Evolutionary conservation across 495 filamentous ascomycete genomes (phyloP), one percentile per base, ranked within the genome.

Genomic region (Talaromyces adpressus): DNA sequence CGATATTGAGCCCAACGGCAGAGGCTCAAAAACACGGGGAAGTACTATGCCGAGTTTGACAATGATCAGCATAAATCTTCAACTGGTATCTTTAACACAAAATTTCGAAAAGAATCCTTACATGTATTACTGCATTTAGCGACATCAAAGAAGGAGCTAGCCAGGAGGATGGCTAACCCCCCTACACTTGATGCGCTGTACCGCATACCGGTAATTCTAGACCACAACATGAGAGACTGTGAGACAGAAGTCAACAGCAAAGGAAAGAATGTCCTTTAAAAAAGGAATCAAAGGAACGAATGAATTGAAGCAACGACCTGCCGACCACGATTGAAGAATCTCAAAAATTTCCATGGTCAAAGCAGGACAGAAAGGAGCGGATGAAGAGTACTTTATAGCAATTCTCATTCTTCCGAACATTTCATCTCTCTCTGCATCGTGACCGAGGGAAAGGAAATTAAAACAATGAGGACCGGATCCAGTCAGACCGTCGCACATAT

Each of bases 1-100:
- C 25, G 74, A 81, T 62, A 89, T 83, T 23, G 80, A 72, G 27
- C 86, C 85, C 8, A 88, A 73, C 1, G 85, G 80, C 7, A 88
- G 74, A 47, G 82, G 78, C 25, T 76, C 64, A 56, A 79, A 78
- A 25, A 67, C 67, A 25, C 77, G 75, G 41, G 80, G 76, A 25
- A 76, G 62, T 36, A 79, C 74, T 77, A 25, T 34, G 12, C 22
- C 34, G 22, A 22, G n/a, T 18, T 32, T 20, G n/a, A 22, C 6
- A 9, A 45, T 45, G 45, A 49, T 49, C 18, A 49, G 45, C 7
- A 49, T 8, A 9, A 49, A 49, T 49, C 45, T 7, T 8, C 45
- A 20, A 49, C 18, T 20, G 45, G 18, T 18, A 49, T 20, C 6
- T 49, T 7, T 9, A 20, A 20, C n/a, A 22, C n/a, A 11, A 29